Conservation (phyloP, 192 early-diverging fungal species). For the Spizellomyces punctatus region DNA sequence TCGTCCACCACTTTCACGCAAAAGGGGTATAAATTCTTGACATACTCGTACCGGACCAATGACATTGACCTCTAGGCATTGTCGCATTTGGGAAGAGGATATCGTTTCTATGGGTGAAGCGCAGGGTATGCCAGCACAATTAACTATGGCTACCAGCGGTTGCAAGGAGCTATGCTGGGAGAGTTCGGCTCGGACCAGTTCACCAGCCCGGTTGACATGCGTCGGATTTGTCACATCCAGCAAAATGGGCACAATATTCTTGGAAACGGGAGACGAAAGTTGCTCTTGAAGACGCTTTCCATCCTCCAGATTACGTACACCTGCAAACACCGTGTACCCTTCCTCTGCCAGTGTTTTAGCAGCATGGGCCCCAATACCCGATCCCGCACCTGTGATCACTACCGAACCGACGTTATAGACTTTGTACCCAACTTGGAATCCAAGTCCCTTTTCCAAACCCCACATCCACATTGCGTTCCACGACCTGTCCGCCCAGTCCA, state of each 20-base stretch:
- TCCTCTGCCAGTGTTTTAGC: conserved; percentile 23
- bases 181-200: conserved; percentile 1
- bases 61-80: conserved; percentile 39
- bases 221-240: conserved; percentile 41
- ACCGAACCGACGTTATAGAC: neutral
- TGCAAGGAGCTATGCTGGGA: neutral
- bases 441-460: too few species aligned
- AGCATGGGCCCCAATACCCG: conserved; percentile 3
- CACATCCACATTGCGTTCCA: too few species aligned
- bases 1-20: conserved; percentile 32
- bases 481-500: too few species aligned
- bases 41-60: conserved; percentile 41
- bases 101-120: conserved; percentile 38
- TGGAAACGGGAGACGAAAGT: conserved; percentile 1
- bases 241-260: conserved; percentile 28
- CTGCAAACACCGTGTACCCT: conserved; percentile 47
- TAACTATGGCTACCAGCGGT: conserved; percentile 42
- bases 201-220: conserved; percentile 14
- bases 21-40: conserved; percentile 40
- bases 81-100: conserved; percentile 26
- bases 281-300: conserved; percentile 23
- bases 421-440: too few species aligned
- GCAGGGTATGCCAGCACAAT: conserved; percentile 37
- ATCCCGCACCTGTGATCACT: conserved; percentile 4
- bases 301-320: conserved; percentile 31